Conservation (phyloP, 345 rosid genomes). For the Carallia pectinifolia region DNA sequence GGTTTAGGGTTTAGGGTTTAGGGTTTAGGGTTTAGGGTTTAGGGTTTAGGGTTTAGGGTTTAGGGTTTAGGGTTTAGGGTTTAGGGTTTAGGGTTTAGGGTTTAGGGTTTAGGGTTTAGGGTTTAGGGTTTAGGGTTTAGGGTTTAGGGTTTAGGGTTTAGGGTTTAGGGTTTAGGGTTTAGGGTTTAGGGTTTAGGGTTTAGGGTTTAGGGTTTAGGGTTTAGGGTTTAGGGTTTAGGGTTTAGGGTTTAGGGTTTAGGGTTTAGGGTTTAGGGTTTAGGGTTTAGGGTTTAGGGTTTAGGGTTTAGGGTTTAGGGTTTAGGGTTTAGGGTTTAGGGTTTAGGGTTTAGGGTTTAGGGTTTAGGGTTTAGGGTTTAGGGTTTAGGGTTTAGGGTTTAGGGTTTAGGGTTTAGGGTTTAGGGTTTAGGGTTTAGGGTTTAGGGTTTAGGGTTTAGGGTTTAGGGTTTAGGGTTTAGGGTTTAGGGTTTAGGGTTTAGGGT, state of each 20-base stretch:
- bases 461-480: slow-evolving; percentile 7
- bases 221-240: slow-evolving; percentile 16
- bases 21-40: slow-evolving; percentile 22
- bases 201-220: slow-evolving; percentile 17
- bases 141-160: slow-evolving; percentile 26
- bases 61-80: slow-evolving; percentile 25
- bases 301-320: slow-evolving; percentile 13
- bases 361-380: neutral
- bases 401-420: neutral
- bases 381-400: too few species aligned
- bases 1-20: slow-evolving; percentile 17
- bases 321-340: slow-evolving; percentile 10
- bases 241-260: slow-evolving; percentile 10
- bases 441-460: slow-evolving; percentile 19
- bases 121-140: slow-evolving; percentile 32
- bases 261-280: neutral
- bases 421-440: slow-evolving; percentile 12
- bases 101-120: slow-evolving; percentile 30
- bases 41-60: slow-evolving; percentile 23
- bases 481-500: slow-evolving; percentile 11
- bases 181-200: slow-evolving; percentile 17
- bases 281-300: slow-evolving; percentile 11
- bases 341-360: slow-evolving; percentile 1
- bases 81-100: slow-evolving; percentile 30
- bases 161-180: too few species aligned